phyloP scores from a whole-genome alignment of 495 filamentous ascomycete species.

The Aspergillus nanangensis region DNA sequence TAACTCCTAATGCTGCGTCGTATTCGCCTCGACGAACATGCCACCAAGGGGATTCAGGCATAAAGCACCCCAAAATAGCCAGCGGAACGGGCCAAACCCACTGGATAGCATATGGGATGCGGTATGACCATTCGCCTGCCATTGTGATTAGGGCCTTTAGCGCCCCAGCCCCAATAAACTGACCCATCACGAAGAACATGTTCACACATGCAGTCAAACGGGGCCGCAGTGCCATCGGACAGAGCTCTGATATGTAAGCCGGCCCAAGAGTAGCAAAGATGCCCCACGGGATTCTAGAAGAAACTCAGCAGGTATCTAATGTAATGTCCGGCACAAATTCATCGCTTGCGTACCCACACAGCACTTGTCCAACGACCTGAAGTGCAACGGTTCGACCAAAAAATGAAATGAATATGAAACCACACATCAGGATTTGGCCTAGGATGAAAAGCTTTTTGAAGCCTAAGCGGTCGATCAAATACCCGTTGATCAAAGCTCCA shows the following conservation, averaged over 20 bases:
- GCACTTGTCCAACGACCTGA: no score
- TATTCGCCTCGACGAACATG: slow-evolving; percentile 50
- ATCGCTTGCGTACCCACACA: no score
- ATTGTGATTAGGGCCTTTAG: slow-evolving; percentile 43
- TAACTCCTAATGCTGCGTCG: slow-evolving; percentile 34
- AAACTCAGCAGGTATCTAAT: no score
- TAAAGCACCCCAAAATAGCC: slow-evolving; percentile 49
- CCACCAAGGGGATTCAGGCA: slow-evolving; percentile 64
- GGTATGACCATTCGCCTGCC: slow-evolving; percentile 39
- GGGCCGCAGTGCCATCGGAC: slow-evolving; percentile 52
- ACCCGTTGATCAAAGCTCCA: no score
- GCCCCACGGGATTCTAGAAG: no score
- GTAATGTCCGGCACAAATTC: no score
- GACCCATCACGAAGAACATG: slow-evolving; percentile 65
- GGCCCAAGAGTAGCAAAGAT: slow-evolving; percentile 53
- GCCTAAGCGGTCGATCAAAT: no score
- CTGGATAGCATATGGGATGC: slow-evolving; percentile 57
- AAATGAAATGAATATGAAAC: no score
- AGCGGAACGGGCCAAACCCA: slow-evolving; percentile 65
- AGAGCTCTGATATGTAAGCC: slow-evolving; percentile 61
- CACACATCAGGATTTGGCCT: no score
- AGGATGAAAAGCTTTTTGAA: no score
- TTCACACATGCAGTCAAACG: slow-evolving; percentile 58
- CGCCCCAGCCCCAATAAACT: slow-evolving; percentile 52
- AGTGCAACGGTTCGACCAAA: no score